Evolutionary conservation across 768 basidiomycete species (phyloP), one percentile per base, ranked within the genome.

Genomic region (Megacollybia marginata): DNA sequence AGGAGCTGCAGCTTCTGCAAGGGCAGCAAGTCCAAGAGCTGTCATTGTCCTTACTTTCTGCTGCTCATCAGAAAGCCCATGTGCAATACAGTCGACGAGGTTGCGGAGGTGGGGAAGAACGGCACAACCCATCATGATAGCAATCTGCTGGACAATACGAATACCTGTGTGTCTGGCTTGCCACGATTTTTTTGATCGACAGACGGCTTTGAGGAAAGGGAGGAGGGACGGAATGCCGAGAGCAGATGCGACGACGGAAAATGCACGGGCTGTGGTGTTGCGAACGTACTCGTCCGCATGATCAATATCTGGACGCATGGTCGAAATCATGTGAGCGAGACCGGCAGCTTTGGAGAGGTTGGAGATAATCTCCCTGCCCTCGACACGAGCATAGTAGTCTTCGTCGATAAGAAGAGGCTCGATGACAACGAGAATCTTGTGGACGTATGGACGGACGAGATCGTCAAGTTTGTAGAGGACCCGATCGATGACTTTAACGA

Each of bases 61-160:
- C 67, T 96, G 93, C 58, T 96, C 93, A 60, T 96, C 93, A 42
- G 88, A 82, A 46, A 94, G 70, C 35, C 92, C 93, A 61, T 91
- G 88, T 1, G 94, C 92, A 46, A 99, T 92, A 55, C 95, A 92
- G 53, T 94, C 91, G 20, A 99, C 96, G 42, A 99, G 75, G 60
- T 97, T 98, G 45, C 94, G 87, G 36, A 99, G 75, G 68, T 98
- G 96, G 13, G 96, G 96, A 1, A 99, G 79, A 19, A 98, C 92
- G 15, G 95, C 95, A 58, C 96, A 98, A 15, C 95, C 95, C 94
- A 98, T 98, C 94, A 98, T 97, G 61, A 97, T 95, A 16, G 96
- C 95, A 46, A 99, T 98, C 66, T 98, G 96, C 68, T 99, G 96
- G 10, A 99, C 93, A 55, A 99, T 98, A 59, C 96, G 92, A 60